phyloP scores from a whole-genome alignment of 495 filamentous ascomycete species.

The Penicillium chermesinum region DNA sequence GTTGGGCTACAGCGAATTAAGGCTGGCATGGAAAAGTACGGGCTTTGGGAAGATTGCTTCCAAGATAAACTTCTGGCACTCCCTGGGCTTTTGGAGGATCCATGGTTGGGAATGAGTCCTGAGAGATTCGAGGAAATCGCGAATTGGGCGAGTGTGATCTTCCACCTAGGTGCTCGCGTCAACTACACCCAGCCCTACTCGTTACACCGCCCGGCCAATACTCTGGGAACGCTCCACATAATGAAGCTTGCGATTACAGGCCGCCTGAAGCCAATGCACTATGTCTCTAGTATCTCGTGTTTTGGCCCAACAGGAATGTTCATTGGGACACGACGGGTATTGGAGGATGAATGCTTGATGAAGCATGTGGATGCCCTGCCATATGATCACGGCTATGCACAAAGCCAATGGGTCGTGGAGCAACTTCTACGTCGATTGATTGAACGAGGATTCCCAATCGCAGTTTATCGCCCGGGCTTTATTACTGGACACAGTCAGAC shows the following conservation, averaged over 20 bases:
- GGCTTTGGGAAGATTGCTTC: no score
- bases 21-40: no score
- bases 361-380: slow-evolving; percentile 7
- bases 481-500: slow-evolving; percentile 15
- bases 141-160: slow-evolving; percentile 17
- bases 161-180: slow-evolving; percentile 15
- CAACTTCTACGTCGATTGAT: slow-evolving; percentile 12
- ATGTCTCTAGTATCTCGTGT: slow-evolving; percentile 13
- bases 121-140: no score
- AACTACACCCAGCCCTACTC: slow-evolving; percentile 21
- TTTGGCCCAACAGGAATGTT: slow-evolving; percentile 16
- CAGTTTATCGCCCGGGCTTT: slow-evolving; percentile 25
- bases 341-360: slow-evolving; percentile 10
- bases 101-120: no score
- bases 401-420: slow-evolving; percentile 21
- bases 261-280: slow-evolving; percentile 12
- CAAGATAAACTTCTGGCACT: no score
- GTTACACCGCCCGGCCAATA: slow-evolving; percentile 12
- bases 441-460: slow-evolving; percentile 8
- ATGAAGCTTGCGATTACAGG: slow-evolving; percentile 10
- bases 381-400: slow-evolving; percentile 19
- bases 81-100: no score
- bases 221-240: slow-evolving; percentile 11
- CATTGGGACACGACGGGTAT: slow-evolving; percentile 3
- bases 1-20: no score